Percentiles rank a stretch among this genome's conserved stretches.
Evolutionary conservation across 2,329 filamentous ascomycete genomes (phyloP).

Genomic region (Fusarium protoensiforme): DNA sequence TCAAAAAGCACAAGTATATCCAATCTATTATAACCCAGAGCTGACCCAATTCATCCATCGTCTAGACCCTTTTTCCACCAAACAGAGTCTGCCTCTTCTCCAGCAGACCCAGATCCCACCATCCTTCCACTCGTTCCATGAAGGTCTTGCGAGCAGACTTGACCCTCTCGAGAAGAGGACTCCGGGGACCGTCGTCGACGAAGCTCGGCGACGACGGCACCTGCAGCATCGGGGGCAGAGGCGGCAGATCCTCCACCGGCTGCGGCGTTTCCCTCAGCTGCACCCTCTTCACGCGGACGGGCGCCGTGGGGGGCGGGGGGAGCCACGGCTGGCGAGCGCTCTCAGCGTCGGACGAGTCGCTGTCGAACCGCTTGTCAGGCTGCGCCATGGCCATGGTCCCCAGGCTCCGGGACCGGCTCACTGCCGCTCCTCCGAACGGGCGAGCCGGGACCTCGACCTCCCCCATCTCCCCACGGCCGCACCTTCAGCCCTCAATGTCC

Average conservation of each 20-base stretch:
- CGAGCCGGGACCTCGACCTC: constrained; percentile 29
- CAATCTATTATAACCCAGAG: constrained; percentile 27
- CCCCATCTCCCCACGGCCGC: constrained; percentile 55
- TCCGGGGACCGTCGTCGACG: constrained; percentile 31
- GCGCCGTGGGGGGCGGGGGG: constrained; percentile 52
- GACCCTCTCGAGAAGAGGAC: constrained; percentile 40
- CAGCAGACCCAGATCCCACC: constrained; percentile 65
- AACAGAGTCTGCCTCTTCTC: constrained; percentile 56
- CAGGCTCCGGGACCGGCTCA: constrained; percentile 47
- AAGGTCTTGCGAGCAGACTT: constrained; percentile 59
- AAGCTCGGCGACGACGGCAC: constrained; percentile 34
- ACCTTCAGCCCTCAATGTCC: constrained; percentile 61
- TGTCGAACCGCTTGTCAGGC: constrained; percentile 46
- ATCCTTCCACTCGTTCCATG: constrained; percentile 61
- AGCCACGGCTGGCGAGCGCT: constrained; percentile 44
- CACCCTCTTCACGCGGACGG: constrained; percentile 39
- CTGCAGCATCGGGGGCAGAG: constrained; percentile 43
- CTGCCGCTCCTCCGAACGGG: constrained; percentile 14
- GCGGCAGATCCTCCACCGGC: constrained; percentile 46
- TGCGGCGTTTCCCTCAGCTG: constrained; percentile 36
- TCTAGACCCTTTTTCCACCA: constrained; percentile 34
- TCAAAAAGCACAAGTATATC: constrained; percentile 15
- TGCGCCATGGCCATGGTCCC: constrained; percentile 52
- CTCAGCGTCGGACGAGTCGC: constrained; percentile 46
- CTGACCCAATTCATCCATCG: constrained; percentile 20